Percentiles rank a stretch among this genome's conserved stretches.
Conservation (phyloP, 495 filamentous ascomycete genomes). For the Penicillium antarcticum region DNA sequence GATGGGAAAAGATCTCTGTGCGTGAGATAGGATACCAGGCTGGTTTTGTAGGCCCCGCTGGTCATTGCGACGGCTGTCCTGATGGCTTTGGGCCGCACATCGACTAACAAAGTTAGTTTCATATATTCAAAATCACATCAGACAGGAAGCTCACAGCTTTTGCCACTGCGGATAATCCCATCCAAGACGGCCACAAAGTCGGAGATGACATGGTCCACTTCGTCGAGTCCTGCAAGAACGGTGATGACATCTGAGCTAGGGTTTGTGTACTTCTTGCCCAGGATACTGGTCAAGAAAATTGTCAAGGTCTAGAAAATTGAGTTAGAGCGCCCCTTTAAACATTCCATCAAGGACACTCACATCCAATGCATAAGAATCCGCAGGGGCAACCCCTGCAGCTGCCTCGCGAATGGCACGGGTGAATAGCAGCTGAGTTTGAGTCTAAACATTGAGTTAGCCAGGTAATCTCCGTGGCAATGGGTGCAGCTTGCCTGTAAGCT, state of each 20-base stretch:
- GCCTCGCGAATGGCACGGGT: slow-evolving; percentile 65
- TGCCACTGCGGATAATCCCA: slow-evolving; percentile 72
- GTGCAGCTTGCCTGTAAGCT: slow-evolving; percentile 58
- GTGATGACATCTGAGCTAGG: slow-evolving; percentile 93
- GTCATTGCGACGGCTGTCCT: slow-evolving; percentile 77
- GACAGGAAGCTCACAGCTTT: slow-evolving; percentile 53
- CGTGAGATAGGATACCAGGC: slow-evolving; percentile 89
- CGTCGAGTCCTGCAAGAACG: slow-evolving; percentile 80
- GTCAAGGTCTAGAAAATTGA: slow-evolving; percentile 68
- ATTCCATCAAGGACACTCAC: slow-evolving; percentile 48
- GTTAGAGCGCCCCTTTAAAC: slow-evolving; percentile 36
- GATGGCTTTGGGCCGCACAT: slow-evolving; percentile 74
- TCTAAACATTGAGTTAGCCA: slow-evolving; percentile 32
- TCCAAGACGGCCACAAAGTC: slow-evolving; percentile 86
- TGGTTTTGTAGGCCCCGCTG: slow-evolving; percentile 93
- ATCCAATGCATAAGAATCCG: slow-evolving; percentile 81
- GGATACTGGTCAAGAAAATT: slow-evolving; percentile 74
- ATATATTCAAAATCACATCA: no score
- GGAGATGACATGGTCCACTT: slow-evolving; percentile 80
- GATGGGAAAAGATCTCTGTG: slow-evolving; percentile 92
- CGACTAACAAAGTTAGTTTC: slow-evolving; percentile 46
- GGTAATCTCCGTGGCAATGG: neutral
- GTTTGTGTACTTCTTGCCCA: slow-evolving; percentile 91
- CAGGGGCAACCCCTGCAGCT: slow-evolving; percentile 56
- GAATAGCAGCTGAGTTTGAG: slow-evolving; percentile 77